phyloP scores from a whole-genome alignment of 768 basidiomycete genomes.

The Favolaschia claudopus region DNA sequence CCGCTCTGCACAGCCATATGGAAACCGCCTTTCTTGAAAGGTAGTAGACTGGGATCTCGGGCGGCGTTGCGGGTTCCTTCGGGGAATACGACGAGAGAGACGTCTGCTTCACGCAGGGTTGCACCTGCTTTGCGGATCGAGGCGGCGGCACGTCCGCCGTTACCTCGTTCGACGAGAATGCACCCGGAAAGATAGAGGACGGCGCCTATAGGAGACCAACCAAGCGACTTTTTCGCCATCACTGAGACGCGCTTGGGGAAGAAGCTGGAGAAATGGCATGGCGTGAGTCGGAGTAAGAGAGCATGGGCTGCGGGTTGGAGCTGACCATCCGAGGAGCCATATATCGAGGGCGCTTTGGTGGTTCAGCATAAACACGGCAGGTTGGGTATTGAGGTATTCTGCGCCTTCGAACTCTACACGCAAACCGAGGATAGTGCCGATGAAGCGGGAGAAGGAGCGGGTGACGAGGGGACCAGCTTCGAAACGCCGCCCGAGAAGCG shows the following conservation, averaged over 20 bases:
- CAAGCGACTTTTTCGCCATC: constrained; percentile 78
- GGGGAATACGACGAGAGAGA: constrained; percentile 79
- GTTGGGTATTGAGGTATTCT: constrained; percentile 7
- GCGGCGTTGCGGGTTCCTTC: constrained; percentile 69
- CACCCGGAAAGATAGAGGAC: constrained; percentile 72
- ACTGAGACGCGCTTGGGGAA: constrained; percentile 69
- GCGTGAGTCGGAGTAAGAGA: neutral
- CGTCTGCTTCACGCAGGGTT: constrained; percentile 60
- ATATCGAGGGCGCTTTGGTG: constrained; percentile 19
- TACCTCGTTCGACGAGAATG: constrained; percentile 73
- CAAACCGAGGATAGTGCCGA: constrained; percentile 1
- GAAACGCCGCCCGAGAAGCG: constrained; percentile 8
- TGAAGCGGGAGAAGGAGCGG: neutral
- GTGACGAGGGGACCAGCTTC: neutral
- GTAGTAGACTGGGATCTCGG: constrained; percentile 56
- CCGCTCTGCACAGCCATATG: constrained; percentile 78
- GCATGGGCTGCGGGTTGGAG: neutral
- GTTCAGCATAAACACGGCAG: constrained; percentile 19
- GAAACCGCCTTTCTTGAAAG: constrained; percentile 87
- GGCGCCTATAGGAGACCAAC: constrained; percentile 72
- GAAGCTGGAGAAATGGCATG: constrained; percentile 49
- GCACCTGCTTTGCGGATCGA: constrained; percentile 66
- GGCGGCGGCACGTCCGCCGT: constrained; percentile 59
- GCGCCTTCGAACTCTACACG: constrained; percentile 11
- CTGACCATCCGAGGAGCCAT: constrained; percentile 18